phyloP scores from a whole-genome alignment of 495 filamentous ascomycete species.

The Tuber umbilicatum region DNA sequence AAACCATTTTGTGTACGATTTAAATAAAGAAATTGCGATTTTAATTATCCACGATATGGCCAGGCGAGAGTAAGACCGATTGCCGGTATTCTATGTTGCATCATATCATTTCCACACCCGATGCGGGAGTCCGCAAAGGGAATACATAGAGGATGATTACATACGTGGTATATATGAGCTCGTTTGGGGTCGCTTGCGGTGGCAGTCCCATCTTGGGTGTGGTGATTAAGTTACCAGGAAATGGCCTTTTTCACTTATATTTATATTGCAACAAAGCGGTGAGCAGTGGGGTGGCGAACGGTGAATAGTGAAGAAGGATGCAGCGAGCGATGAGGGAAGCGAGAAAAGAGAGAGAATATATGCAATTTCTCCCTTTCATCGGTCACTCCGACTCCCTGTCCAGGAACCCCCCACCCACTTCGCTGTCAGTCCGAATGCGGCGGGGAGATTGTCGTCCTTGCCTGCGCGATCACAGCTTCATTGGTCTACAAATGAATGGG shows the following conservation, averaged over 20 bases:
- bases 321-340: too few relatives aligned
- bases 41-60: conserved; percentile 60
- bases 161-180: conserved; percentile 69
- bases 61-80: conserved; percentile 62
- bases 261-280: too few relatives aligned
- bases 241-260: too few relatives aligned
- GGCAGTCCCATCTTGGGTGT: conserved; percentile 21
- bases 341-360: not conserved
- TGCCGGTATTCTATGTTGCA: conserved; percentile 49
- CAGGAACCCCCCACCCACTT: too few relatives aligned
- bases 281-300: not conserved
- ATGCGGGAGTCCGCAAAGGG: not conserved
- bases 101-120: conserved; percentile 8
- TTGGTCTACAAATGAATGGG: too few relatives aligned
- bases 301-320: not conserved
- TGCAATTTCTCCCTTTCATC: not conserved
- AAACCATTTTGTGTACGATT: conserved; percentile 70
- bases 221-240: not conserved
- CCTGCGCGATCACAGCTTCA: too few relatives aligned
- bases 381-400: too few relatives aligned
- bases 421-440: too few relatives aligned
- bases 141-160: conserved; percentile 59
- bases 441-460: too few relatives aligned
- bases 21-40: conserved; percentile 60
- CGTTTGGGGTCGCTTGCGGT: conserved; percentile 55